Evolutionary conservation across 768 basidiomycete species (phyloP), one percentile per base, ranked within the genome.

Genomic region (Sistotremastrum suecicum): DNA sequence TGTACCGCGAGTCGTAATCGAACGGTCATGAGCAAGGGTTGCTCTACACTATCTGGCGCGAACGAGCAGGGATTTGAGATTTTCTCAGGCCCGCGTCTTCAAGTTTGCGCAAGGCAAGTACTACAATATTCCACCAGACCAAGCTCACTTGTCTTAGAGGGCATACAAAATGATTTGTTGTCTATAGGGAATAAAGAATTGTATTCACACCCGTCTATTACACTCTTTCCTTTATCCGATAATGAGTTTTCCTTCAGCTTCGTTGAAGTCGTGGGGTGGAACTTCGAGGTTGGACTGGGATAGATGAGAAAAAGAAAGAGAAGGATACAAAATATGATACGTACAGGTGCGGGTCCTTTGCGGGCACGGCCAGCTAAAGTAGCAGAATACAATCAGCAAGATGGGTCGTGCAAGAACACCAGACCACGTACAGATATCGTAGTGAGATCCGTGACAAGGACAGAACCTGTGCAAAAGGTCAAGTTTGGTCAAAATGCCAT

Each of bases 361-460:
- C 94, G 84, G 56, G 83, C 79, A 63, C 94, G 90, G 51, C 94
- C 94, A 59, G 91, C 87, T 89, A 51, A 38, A 52, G 42, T 10
- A 49, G 30, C 46, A 33, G 47, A 53, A 48, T 55, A 33, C 43
- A 46, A 38, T 46, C 43, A 7, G 44, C 41, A 20, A 51, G 7
- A 43, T 37, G 45, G 40, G 9, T 50, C 32, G n/a, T n/a, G 12
- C 7, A 39, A 8, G 5, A 20, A 39, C 3, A 7, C 20, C 38
- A 34, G 52, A 45, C 5, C 32, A 66, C 83, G 50, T 56, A 87
- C 84, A 94, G 49, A 95, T 95, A 65, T 97, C 91, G 58, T 91
- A 92, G 60, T 99, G 94, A 44, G 94, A 98, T 60, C 94, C 95
- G 64, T 98, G 94, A 72, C 94, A 97, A 44, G 92, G 91, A 72